Conservation (phyloP, 495 filamentous ascomycete species). For the Lasiosphaeria miniovina region DNA sequence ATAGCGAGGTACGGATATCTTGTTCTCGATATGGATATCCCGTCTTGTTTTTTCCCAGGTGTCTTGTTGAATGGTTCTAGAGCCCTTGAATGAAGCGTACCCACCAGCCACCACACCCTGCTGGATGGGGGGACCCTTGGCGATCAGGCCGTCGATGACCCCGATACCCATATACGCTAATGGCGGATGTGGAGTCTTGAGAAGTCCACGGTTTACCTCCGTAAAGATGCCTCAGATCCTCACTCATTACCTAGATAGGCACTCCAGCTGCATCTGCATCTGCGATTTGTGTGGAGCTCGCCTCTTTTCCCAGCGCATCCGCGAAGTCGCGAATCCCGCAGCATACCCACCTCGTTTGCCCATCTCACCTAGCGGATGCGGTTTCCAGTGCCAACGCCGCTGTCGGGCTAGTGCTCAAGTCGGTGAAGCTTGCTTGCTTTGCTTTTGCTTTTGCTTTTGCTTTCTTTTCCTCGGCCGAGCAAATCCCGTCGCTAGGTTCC, state of each 20-base stretch:
- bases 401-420: neutral
- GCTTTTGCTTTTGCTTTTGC: no score
- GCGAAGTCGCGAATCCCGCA: constrained; percentile 1
- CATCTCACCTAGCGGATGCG: neutral
- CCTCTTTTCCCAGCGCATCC: neutral
- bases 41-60: no score
- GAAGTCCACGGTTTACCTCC: neutral
- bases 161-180: neutral
- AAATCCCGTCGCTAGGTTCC: no score
- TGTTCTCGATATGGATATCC: no score
- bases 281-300: neutral
- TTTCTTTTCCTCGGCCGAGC: no score
- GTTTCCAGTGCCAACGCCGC: neutral
- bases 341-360: neutral
- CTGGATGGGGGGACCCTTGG: neutral
- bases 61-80: no score
- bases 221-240: no score
- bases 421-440: no score
- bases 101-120: no score
- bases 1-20: no score
- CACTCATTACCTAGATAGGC: no score
- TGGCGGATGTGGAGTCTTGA: neutral
- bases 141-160: neutral
- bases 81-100: no score
- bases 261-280: neutral